Evolutionary conservation across 805 yeast genomes (phyloP).

Genomic region (Candida multigemmis): DNA sequence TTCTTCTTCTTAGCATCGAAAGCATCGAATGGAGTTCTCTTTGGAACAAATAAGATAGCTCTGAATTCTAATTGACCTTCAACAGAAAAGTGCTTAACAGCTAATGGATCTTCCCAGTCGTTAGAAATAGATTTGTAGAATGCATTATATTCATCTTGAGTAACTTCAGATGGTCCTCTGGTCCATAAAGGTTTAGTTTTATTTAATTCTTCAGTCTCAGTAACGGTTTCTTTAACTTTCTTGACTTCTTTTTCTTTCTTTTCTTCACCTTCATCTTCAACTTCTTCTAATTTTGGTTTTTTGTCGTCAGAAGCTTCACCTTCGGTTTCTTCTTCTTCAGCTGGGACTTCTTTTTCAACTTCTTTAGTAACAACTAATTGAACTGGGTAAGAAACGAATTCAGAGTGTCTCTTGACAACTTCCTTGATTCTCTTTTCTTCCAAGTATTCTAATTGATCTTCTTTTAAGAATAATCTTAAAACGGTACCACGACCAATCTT

Average conservation of each 20-base stretch:
- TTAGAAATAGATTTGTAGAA: slow-evolving; percentile 98
- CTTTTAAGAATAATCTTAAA: slow-evolving; percentile 93
- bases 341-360: slow-evolving; percentile 94
- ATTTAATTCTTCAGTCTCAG: slow-evolving; percentile 97
- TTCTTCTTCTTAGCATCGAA: slow-evolving; percentile 99
- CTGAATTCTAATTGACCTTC: slow-evolving; percentile 99
- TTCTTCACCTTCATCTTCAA: slow-evolving; percentile 61
- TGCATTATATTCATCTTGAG: slow-evolving; percentile 97
- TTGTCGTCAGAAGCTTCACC: slow-evolving; percentile 44
- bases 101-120: slow-evolving; percentile 99
- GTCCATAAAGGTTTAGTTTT: slow-evolving; percentile 99
- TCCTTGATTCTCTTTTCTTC: slow-evolving; percentile 99
- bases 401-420: slow-evolving; percentile 98
- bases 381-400: slow-evolving; percentile 98
- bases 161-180: slow-evolving; percentile 94
- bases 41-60: slow-evolving; percentile 95
- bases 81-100: slow-evolving; percentile 98
- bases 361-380: slow-evolving; percentile 98
- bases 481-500: slow-evolving; percentile 90
- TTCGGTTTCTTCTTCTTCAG: slow-evolving; percentile 22
- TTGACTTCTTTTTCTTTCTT: slow-evolving; percentile 70
- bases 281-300: slow-evolving; percentile 71
- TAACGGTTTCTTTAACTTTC: slow-evolving; percentile 85
- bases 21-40: slow-evolving; percentile 98
- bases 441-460: slow-evolving; percentile 96